These are phyloP conservation scores for Rhododendron ferrugineum DNA, from an alignment of 148 eudicot species.

Conservation along the genomic window DNA sequence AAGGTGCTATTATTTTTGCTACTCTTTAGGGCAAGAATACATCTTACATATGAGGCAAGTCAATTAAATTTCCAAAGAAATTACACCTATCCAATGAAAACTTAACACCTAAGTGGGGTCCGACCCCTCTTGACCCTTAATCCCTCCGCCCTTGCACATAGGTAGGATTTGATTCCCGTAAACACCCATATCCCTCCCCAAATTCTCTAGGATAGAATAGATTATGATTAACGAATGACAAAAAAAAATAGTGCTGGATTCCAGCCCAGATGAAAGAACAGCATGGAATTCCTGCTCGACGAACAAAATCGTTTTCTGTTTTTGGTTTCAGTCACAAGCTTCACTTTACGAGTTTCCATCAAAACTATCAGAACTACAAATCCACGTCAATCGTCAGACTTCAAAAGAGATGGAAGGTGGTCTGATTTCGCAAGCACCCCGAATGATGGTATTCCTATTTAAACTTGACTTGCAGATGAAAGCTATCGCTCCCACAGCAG, in stretches of 20 bases:
- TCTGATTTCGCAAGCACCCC: neutral
- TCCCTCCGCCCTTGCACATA: too few species aligned
- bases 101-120: too few species aligned
- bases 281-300: neutral
- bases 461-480: neutral
- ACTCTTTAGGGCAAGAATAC: too few species aligned
- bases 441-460: neutral
- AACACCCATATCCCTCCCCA: too few species aligned
- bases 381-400: neutral
- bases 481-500: neutral
- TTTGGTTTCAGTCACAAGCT: neutral
- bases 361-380: conserved; percentile 4
- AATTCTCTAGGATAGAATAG: too few species aligned
- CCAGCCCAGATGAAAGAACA: neutral
- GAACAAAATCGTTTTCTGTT: neutral
- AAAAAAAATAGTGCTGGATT: neutral
- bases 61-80: too few species aligned
- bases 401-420: neutral
- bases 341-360: neutral
- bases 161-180: too few species aligned
- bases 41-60: too few species aligned
- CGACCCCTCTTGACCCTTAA: too few species aligned
- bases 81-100: too few species aligned
- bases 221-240: too few species aligned
- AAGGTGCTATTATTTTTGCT: too few species aligned